Base-by-base conservation (phyloP, 2,329 filamentous ascomycete species). In the Diaporthe aspalathi region DNA sequence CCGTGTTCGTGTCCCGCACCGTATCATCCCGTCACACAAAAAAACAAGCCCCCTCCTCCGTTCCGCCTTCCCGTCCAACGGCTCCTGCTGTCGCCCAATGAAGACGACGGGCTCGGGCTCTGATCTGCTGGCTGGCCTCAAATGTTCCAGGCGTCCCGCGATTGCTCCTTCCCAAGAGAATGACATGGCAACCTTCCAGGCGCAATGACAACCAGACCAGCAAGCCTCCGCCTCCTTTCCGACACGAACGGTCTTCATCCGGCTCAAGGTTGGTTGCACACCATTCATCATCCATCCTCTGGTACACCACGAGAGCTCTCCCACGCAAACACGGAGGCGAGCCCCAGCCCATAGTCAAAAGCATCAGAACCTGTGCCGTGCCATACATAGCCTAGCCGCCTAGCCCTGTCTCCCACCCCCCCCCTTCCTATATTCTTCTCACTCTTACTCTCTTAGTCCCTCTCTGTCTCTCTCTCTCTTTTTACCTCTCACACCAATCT, bases 131-230 rank as follows among this genome's bases (percentile, higher is more conserved):
- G 40, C 60, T 35, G 60, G 60, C 60, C 43, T 63, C 60, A 63
- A 49, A 63, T 47, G 60, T 49, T 63, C 43, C 60, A 63, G 49
- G 60, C 43, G 43, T 63, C 60, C 60, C 60, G 43, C 60, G 60
- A 63, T 63, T 49, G 52, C 40, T 57, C 45, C 66, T 56, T 47
- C 43, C 52, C 52, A 57, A 67, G 43, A 72, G 71, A 70, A 73
- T 73, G 71, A 70, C 71, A 73, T 73, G 71, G 71, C 68, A 70
- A 67, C 62, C 68, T 62, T 69, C 71, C 40, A 73, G 54, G 71
- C 71, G 68, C 71, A 73, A 73, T 73, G 71, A 73, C 66, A 68
- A 68, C 54, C 66, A 57, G 43, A 45, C 66, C 53, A 68, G 54
- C 40, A 57, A 49, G 66, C 66, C 66, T 57, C 66, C 66, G 54